Conservation (phyloP, 1,139 yeast genomes). For the Kodamaea arcana region DNA sequence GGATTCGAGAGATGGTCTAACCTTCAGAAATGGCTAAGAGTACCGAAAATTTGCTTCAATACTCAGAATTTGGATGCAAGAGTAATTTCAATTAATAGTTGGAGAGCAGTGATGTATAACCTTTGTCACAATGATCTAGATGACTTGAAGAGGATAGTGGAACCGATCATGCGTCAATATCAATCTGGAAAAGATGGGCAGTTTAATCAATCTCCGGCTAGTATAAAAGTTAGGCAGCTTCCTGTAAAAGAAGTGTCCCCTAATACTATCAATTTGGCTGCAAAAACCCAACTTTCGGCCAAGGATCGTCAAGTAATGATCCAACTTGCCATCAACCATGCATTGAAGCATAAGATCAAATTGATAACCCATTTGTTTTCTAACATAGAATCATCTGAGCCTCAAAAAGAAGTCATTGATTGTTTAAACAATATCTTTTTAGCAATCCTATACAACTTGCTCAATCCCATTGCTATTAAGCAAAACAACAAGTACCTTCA, state of each 20-base stretch:
- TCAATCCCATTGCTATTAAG: constrained; percentile 21
- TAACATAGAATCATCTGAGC: constrained; percentile 20
- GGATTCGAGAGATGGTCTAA: constrained; percentile 33
- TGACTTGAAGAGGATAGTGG: constrained; percentile 18
- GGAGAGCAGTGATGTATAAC: constrained; percentile 37
- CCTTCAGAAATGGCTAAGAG: constrained; percentile 31
- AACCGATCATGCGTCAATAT: constrained; percentile 13
- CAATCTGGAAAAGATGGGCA: no score
- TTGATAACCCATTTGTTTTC: constrained; percentile 28
- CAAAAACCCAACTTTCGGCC: no score
- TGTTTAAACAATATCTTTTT: constrained; percentile 28
- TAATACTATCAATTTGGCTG: no score
- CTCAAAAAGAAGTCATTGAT: constrained; percentile 25
- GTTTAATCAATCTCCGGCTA: no score
- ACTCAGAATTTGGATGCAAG: constrained; percentile 23
- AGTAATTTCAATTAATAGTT: constrained; percentile 28
- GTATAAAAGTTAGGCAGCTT: constrained; percentile 12
- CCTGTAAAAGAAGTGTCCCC: no score
- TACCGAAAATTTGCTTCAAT: constrained; percentile 30
- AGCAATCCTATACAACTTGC: constrained; percentile 30
- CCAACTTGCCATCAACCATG: constrained; percentile 14
- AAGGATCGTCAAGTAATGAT: no score
- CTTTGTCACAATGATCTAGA: constrained; percentile 32
- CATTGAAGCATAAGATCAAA: constrained; percentile 25
- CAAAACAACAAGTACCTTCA: constrained; percentile 24